These are phyloP conservation scores for Trifolium dubium DNA, from an alignment of 306 rosid species.

Conservation along the genomic window DNA sequence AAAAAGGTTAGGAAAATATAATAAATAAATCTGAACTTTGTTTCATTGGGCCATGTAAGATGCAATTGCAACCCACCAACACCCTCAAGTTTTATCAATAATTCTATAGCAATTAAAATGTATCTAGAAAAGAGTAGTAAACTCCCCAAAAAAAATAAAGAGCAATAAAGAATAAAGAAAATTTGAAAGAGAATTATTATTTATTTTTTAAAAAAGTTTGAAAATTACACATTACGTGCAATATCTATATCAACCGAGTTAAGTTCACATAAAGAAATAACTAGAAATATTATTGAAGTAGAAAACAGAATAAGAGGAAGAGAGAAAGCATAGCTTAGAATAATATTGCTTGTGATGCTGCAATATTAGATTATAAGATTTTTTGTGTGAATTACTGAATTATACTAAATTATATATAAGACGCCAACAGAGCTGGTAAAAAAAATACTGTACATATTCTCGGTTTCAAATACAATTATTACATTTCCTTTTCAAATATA, in stretches of 20 bases:
- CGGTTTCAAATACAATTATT: neutral
- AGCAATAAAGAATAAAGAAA: no score
- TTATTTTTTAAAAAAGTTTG: no score
- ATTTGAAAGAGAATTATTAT: no score
- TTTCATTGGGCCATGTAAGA: constrained; percentile 17
- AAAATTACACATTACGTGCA: no score
- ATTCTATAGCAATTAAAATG: constrained; percentile 41
- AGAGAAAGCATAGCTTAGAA: neutral
- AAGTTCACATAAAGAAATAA: no score
- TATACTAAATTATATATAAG: no score
- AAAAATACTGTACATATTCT: no score
- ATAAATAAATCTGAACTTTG: constrained; percentile 18
- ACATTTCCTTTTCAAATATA: no score
- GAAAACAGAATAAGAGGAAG: constrained; percentile 5
- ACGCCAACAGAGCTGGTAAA: no score
- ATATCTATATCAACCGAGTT: no score
- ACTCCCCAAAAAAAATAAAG: no score
- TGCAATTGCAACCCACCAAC: constrained; percentile 49
- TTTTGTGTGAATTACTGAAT: no score
- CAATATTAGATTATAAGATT: neutral
- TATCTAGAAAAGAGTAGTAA: constrained; percentile 22
- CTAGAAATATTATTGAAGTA: constrained; percentile 14
- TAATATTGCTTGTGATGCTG: constrained; percentile 30
- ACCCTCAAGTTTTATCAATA: constrained; percentile 31
- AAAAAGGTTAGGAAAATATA: constrained; percentile 31